These are phyloP conservation scores for Salicornia ramosissima DNA, from an alignment of 148 eudicot genomes.

Conservation along the genomic window DNA sequence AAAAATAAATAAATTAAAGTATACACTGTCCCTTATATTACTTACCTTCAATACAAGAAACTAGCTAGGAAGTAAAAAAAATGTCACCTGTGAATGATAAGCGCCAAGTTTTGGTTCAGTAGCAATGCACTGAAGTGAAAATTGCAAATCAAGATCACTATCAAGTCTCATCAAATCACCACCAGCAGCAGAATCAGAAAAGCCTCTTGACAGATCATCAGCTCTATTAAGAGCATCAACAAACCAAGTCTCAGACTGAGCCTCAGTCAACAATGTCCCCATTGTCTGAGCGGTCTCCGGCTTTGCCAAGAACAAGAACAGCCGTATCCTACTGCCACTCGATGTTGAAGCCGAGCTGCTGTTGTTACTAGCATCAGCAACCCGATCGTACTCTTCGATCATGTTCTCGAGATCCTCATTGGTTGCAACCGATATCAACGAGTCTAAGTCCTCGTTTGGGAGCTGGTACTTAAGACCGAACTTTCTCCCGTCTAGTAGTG, in stretches of 20 bases:
- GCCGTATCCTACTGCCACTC: slow-evolving; percentile 46
- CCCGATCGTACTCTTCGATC: slow-evolving; percentile 69
- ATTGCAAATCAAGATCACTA: slow-evolving; percentile 13
- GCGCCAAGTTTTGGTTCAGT: slow-evolving; percentile 9
- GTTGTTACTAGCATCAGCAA: slow-evolving; percentile 7
- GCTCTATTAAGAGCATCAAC: slow-evolving; percentile 68
- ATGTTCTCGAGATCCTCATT: slow-evolving; percentile 79
- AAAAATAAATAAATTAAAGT: too few relatives aligned
- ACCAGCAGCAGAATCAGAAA: slow-evolving; percentile 54
- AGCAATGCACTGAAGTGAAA: not conserved
- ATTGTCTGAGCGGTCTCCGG: slow-evolving; percentile 64
- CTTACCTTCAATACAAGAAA: too few relatives aligned
- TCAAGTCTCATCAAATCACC: slow-evolving; percentile 48
- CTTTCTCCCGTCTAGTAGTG: slow-evolving; percentile 43
- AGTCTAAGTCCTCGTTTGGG: slow-evolving; percentile 78
- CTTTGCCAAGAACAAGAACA: slow-evolving; percentile 54
- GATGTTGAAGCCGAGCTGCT: slow-evolving; percentile 13
- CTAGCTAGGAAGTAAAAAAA: too few relatives aligned
- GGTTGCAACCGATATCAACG: slow-evolving; percentile 55
- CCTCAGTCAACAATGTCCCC: slow-evolving; percentile 60
- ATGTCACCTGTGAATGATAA: slow-evolving; percentile 16
- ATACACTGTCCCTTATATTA: too few relatives aligned
- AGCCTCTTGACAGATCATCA: slow-evolving; percentile 44
- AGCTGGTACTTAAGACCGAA: slow-evolving; percentile 78
- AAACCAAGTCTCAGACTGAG: slow-evolving; percentile 75